Conservation (phyloP, 371 early-diverging fungal genomes). For the Circinella minor region DNA sequence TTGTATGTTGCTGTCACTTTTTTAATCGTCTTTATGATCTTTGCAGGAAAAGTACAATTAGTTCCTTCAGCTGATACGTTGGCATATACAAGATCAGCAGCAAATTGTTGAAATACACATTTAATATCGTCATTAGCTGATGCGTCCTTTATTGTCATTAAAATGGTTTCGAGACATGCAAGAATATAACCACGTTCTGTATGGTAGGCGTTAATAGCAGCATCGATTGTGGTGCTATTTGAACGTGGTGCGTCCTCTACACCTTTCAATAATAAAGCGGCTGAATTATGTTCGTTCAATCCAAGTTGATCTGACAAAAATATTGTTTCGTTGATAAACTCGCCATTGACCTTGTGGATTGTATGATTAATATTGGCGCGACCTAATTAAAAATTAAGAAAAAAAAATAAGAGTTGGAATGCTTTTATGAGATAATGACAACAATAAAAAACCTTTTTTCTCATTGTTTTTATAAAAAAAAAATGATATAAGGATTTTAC, state of each 20-base stretch:
- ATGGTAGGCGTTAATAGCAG: constrained; percentile 73
- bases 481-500: constrained; percentile 26
- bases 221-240: constrained; percentile 44
- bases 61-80: background rate
- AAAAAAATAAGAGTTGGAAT: too few species aligned
- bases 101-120: constrained; percentile 35
- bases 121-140: constrained; percentile 54
- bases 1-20: constrained; percentile 43
- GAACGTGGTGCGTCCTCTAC: constrained; percentile 39
- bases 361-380: constrained; percentile 58
- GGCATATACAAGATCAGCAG: constrained; percentile 26
- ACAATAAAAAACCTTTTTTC: background rate
- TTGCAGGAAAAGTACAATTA: constrained; percentile 40
- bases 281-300: constrained; percentile 80
- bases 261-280: constrained; percentile 72
- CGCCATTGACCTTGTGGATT: constrained; percentile 65
- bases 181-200: constrained; percentile 72
- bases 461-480: too few species aligned
- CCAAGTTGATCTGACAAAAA: constrained; percentile 81
- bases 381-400: constrained; percentile 18
- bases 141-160: constrained; percentile 58
- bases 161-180: constrained; percentile 62
- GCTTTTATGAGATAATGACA: too few species aligned
- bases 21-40: constrained; percentile 52
- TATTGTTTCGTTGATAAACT: constrained; percentile 69